These are phyloP conservation scores for Nematodospora anomalae DNA, from an alignment of 1,139 yeast species.

Conservation along the genomic window DNA sequence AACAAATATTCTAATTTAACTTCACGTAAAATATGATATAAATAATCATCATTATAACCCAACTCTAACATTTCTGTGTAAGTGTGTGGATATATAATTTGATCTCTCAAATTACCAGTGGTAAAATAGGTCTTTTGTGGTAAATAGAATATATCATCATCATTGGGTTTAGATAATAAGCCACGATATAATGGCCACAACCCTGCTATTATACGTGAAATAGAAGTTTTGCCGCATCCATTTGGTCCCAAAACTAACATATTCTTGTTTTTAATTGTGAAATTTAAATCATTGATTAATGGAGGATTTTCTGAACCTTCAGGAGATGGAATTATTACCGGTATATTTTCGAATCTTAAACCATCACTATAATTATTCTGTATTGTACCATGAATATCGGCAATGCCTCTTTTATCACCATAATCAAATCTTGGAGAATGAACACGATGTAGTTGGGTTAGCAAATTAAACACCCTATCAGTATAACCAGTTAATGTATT, in stretches of 20 bases:
- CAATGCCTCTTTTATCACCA: conserved; percentile 53
- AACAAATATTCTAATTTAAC: conserved; percentile 82
- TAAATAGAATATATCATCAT: conserved; percentile 68
- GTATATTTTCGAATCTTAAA: conserved; percentile 77
- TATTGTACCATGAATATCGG: conserved; percentile 75
- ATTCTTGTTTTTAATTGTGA: conserved; percentile 70
- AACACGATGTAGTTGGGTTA: conserved; percentile 77
- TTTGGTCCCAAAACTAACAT: conserved; percentile 81
- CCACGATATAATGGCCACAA: conserved; percentile 92
- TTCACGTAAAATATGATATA: conserved; percentile 66
- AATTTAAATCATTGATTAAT: conserved; percentile 57
- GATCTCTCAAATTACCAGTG: conserved; percentile 82
- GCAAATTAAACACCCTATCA: conserved; percentile 74
- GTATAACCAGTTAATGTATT: conserved; percentile 90
- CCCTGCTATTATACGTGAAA: conserved; percentile 81
- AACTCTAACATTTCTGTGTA: conserved; percentile 73
- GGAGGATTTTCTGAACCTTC: conserved; percentile 56
- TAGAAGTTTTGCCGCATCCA: conserved; percentile 88
- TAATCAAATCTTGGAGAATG: conserved; percentile 70
- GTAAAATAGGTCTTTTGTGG: conserved; percentile 83
- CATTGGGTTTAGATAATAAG: conserved; percentile 74
- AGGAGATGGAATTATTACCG: conserved; percentile 73
- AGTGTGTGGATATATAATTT: conserved; percentile 80
- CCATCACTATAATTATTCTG: conserved; percentile 74
- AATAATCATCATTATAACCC: conserved; percentile 70